Conservation (phyloP, 768 basidiomycete genomes). For the Lentinula sp. region DNA sequence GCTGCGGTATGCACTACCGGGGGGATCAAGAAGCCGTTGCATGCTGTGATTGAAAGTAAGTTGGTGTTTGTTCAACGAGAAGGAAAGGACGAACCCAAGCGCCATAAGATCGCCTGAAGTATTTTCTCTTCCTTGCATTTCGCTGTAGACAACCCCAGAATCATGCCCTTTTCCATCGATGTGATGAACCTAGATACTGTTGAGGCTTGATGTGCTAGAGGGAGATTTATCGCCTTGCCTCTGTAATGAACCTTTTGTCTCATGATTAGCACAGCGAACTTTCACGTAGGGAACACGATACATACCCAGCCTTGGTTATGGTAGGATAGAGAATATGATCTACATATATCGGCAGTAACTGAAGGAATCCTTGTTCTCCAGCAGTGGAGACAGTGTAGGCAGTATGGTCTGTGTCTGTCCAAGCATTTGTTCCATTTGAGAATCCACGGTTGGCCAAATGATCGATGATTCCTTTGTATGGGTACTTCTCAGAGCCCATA, state of each 20-base stretch:
- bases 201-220: not conserved
- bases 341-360: conserved; percentile 82
- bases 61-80: not conserved
- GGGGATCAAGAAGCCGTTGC: conserved; percentile 77
- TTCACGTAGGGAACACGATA: conserved; percentile 20
- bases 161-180: conserved; percentile 87
- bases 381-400: conserved; percentile 96
- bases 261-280: conserved; percentile 8
- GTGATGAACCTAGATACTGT: conserved; percentile 71
- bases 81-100: conserved; percentile 50
- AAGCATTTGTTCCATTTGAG: conserved; percentile 89
- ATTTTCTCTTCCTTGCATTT: conserved; percentile 97
- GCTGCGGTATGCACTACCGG: conserved; percentile 84
- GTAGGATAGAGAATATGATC: conserved; percentile 98
- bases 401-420: conserved; percentile 95
- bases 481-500: conserved; percentile 93
- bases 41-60: conserved; percentile 34
- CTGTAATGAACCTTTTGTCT: conserved; percentile 43
- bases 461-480: conserved; percentile 94
- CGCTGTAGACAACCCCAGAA: conserved; percentile 93
- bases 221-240: conserved; percentile 31
- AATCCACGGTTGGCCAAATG: conserved; percentile 92
- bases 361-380: conserved; percentile 86
- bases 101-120: conserved; percentile 89
- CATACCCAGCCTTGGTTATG: conserved; percentile 78